Conservation (phyloP, 305 asterid species). For the Withania somnifera region DNA sequence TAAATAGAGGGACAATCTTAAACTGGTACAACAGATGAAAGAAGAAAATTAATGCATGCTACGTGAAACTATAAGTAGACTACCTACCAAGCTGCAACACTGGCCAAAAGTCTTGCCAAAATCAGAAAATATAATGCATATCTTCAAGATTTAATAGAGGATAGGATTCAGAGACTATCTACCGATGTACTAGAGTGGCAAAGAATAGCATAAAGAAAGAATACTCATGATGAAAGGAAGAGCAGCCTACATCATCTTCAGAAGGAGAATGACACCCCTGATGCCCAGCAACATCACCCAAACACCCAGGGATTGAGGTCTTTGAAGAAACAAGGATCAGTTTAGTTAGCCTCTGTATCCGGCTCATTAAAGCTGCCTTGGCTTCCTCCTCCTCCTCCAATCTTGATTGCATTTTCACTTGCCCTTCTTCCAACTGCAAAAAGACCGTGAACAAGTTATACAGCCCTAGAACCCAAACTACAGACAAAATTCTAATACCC, state of each 20-base stretch:
- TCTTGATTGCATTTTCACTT: constrained; percentile 96
- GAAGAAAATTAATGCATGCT: neutral
- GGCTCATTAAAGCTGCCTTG: constrained; percentile 92
- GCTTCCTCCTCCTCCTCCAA: constrained; percentile 99
- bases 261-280: constrained; percentile 48
- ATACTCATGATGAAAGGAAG: neutral
- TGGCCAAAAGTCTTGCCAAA: neutral
- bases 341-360: constrained; percentile 96
- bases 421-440: constrained; percentile 93
- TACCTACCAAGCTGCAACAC: neutral
- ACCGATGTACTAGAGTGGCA: neutral
- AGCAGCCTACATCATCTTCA: constrained; percentile 65
- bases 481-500: neutral
- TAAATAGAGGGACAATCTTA: neutral
- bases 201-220: neutral
- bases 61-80: neutral
- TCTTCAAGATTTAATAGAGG: neutral
- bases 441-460: constrained; percentile 1
- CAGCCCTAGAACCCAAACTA: neutral
- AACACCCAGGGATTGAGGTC: constrained; percentile 53
- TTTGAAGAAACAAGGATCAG: constrained; percentile 94
- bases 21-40: neutral
- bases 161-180: neutral
- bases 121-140: neutral
- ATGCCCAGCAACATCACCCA: constrained; percentile 49